A percentile compares a stretch with the other conserved stretches of the same genome.
phyloP scores from a whole-genome alignment of 805 yeast species.

The Priceomyces castillae region DNA sequence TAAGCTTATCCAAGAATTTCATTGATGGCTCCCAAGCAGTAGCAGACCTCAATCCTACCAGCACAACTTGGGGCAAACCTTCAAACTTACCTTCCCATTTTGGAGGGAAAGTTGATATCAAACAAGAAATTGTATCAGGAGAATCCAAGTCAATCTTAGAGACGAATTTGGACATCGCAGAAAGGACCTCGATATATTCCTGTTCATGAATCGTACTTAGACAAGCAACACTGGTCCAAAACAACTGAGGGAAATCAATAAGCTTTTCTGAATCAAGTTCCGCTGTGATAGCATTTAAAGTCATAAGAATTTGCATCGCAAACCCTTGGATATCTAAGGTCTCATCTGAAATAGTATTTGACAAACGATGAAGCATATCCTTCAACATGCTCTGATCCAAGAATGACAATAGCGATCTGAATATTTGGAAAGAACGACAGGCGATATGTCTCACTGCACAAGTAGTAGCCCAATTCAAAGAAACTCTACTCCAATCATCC shows the following conservation, averaged over 20 bases:
- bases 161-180: constrained; percentile 77
- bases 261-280: constrained; percentile 76
- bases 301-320: constrained; percentile 95
- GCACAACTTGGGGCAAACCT: constrained; percentile 76
- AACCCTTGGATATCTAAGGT: constrained; percentile 91
- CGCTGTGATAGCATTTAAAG: constrained; percentile 87
- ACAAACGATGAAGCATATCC: constrained; percentile 89
- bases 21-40: constrained; percentile 76
- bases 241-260: constrained; percentile 86
- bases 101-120: constrained; percentile 85
- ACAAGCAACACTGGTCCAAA: constrained; percentile 95
- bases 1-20: constrained; percentile 68
- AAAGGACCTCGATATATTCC: constrained; percentile 84
- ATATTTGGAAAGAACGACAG: constrained; percentile 91
- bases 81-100: constrained; percentile 95
- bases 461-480: constrained; percentile 93
- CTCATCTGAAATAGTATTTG: constrained; percentile 90
- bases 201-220: constrained; percentile 86
- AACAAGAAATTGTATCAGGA: constrained; percentile 77
- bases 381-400: constrained; percentile 85
- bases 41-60: constrained; percentile 82
- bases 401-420: constrained; percentile 76
- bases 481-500: constrained; percentile 78
- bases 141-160: constrained; percentile 85
- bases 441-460: constrained; percentile 97